Percentiles rank a stretch among this genome's conserved stretches.
Evolutionary conservation across 1,284 basidiomycete species (phyloP).

Genomic region (Rhodotorula sp.): DNA sequence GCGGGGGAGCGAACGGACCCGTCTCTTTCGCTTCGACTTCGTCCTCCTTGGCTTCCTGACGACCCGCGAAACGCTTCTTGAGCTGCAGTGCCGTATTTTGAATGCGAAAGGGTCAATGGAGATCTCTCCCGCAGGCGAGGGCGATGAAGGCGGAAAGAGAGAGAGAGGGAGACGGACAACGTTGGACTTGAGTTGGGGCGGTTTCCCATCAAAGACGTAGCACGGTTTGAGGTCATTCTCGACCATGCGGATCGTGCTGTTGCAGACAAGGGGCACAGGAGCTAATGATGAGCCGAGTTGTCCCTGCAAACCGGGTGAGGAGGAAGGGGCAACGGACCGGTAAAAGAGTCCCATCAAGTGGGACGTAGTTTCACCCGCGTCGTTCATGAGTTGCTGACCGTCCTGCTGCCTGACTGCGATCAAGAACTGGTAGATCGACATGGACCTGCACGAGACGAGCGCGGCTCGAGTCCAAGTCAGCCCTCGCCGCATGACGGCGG

Average conservation of each 20-base stretch:
- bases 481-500: neutral
- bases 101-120: neutral
- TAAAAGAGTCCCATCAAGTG: constrained; percentile 94
- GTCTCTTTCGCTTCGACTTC: constrained; percentile 96
- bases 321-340: constrained; percentile 50
- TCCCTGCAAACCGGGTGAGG: constrained; percentile 1
- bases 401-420: constrained; percentile 94
- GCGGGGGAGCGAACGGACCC: constrained; percentile 52
- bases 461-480: neutral
- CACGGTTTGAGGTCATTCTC: constrained; percentile 98
- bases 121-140: neutral
- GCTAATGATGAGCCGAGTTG: neutral
- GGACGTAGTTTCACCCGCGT: constrained; percentile 85
- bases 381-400: constrained; percentile 94
- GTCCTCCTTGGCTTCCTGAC: constrained; percentile 90
- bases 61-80: constrained; percentile 82
- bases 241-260: constrained; percentile 83
- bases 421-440: constrained; percentile 74
- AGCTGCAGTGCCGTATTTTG: constrained; percentile 57
- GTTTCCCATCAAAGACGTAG: constrained; percentile 98
- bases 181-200: constrained; percentile 92
- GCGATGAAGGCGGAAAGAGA: neutral
- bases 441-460: constrained; percentile 21
- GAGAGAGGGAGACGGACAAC: constrained; percentile 64
- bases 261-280: no score